phyloP scores from a whole-genome alignment of 2,329 filamentous ascomycete species.

The Penicillium frequentans region DNA sequence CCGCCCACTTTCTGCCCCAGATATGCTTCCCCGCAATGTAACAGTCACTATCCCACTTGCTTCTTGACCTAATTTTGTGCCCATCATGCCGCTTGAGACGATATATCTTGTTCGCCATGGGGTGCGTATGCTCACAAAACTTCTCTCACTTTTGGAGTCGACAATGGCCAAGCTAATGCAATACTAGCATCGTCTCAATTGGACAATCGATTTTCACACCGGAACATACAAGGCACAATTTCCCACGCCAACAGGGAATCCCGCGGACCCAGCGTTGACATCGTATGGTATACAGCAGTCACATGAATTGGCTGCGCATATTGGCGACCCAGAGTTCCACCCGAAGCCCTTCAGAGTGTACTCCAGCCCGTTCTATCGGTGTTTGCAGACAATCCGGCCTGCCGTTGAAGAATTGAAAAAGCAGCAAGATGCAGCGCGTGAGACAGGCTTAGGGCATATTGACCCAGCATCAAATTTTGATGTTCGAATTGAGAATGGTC shows the following conservation, averaged over 20 bases:
- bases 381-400: constrained; percentile 80
- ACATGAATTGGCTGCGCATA: constrained; percentile 64
- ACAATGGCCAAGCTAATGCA: neutral
- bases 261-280: constrained; percentile 83
- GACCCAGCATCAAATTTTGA: constrained; percentile 37
- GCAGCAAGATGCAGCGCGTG: constrained; percentile 10
- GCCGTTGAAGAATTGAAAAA: constrained; percentile 45
- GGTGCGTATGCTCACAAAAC: constrained; percentile 49
- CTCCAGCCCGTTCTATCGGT: constrained; percentile 82
- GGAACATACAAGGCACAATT: constrained; percentile 74
- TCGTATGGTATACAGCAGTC: constrained; percentile 84
- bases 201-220: constrained; percentile 78
- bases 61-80: neutral
- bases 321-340: constrained; percentile 31
- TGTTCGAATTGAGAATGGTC: constrained; percentile 53
- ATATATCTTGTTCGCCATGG: constrained; percentile 76
- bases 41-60: constrained; percentile 17
- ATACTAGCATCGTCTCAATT: constrained; percentile 80
- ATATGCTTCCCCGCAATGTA: constrained; percentile 9
- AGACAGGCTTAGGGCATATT: constrained; percentile 28
- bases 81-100: constrained; percentile 63
- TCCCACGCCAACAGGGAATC: constrained; percentile 80
- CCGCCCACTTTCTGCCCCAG: constrained; percentile 12
- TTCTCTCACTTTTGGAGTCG: neutral
- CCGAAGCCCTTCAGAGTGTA: constrained; percentile 62